phyloP scores from a whole-genome alignment of 2,329 filamentous ascomycete species.

The Pestalotiopsis fici region DNA sequence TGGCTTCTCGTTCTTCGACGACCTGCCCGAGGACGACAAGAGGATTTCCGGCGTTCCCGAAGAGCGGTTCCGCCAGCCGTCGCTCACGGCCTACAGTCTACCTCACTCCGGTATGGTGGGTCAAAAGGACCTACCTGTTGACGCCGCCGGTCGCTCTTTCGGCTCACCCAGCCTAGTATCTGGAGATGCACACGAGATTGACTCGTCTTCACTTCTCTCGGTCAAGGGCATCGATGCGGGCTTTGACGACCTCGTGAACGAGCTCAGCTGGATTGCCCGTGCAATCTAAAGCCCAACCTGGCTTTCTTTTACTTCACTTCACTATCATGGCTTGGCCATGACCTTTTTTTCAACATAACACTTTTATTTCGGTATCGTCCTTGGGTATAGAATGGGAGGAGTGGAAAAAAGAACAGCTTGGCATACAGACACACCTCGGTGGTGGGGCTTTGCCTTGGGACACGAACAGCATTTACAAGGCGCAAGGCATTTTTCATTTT shows the following conservation, averaged over 20 bases:
- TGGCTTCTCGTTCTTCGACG: constrained; percentile 43
- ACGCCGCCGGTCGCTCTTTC: constrained; percentile 14
- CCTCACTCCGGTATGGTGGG: constrained; percentile 32
- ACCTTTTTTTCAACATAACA: neutral
- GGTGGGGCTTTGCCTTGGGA: neutral
- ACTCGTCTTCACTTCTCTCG: constrained; percentile 23
- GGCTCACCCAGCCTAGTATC: constrained; percentile 31
- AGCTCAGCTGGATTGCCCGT: constrained; percentile 54
- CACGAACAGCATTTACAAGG: neutral
- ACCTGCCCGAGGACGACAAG: constrained; percentile 45
- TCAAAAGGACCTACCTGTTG: constrained; percentile 22
- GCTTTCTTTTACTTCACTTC: constrained; percentile 8
- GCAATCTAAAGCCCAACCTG: constrained; percentile 38
- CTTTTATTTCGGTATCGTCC: neutral
- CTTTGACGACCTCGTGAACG: constrained; percentile 38
- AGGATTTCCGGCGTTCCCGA: constrained; percentile 31
- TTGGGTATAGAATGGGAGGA: neutral
- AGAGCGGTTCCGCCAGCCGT: constrained; percentile 25
- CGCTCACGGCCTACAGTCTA: constrained; percentile 48
- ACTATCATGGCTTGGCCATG: neutral
- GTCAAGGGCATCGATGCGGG: constrained; percentile 31
- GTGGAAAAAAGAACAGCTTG: neutral
- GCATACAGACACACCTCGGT: neutral
- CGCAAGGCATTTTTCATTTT: neutral
- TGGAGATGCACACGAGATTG: constrained; percentile 22